Evolutionary conservation across 345 rosid genomes (phyloP).

Genomic region (Ceriops decandra): DNA sequence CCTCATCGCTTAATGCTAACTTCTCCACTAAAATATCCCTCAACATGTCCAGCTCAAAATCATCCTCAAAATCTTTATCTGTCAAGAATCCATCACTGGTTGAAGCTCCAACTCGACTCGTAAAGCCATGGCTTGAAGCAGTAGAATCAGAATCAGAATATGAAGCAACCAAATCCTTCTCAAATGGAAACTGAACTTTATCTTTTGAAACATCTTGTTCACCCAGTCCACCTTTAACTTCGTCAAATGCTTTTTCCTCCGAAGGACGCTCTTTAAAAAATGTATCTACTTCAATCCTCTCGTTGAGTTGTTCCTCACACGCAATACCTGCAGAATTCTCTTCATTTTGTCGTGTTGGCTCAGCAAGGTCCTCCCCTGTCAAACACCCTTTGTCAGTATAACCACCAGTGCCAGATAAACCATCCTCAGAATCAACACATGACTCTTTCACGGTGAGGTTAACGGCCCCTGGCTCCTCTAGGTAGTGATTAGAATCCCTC

Average conservation of each 20-base stretch:
- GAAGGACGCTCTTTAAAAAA: not conserved
- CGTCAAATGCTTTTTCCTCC: constrained; percentile 14
- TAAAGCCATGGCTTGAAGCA: constrained; percentile 47
- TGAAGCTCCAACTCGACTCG: constrained; percentile 40
- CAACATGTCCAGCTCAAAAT: constrained; percentile 11
- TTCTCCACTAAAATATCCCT: constrained; percentile 16
- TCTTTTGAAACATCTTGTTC: constrained; percentile 16
- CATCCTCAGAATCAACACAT: constrained; percentile 19
- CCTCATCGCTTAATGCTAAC: constrained; percentile 19
- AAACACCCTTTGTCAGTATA: constrained; percentile 5
- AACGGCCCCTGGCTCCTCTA: constrained; percentile 42
- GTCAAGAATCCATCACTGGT: constrained; percentile 52
- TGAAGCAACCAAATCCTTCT: constrained; percentile 35
- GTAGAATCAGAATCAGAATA: constrained; percentile 51
- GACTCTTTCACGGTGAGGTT: constrained; percentile 40
- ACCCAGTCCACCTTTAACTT: constrained; percentile 11
- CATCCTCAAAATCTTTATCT: constrained; percentile 47
- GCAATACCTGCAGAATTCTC: constrained; percentile 13
- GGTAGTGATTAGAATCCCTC: constrained; percentile 33
- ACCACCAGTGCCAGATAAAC: constrained; percentile 5
- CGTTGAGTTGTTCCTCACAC: constrained; percentile 5
- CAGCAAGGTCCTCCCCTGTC: constrained; percentile 4
- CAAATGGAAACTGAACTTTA: constrained; percentile 37
- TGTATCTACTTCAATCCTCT: constrained; percentile 14
- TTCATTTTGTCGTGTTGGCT: constrained; percentile 14